These are phyloP conservation scores for Aspergillus phoenicis DNA, from an alignment of 2,329 filamentous ascomycete genomes.

Conservation along the genomic window DNA sequence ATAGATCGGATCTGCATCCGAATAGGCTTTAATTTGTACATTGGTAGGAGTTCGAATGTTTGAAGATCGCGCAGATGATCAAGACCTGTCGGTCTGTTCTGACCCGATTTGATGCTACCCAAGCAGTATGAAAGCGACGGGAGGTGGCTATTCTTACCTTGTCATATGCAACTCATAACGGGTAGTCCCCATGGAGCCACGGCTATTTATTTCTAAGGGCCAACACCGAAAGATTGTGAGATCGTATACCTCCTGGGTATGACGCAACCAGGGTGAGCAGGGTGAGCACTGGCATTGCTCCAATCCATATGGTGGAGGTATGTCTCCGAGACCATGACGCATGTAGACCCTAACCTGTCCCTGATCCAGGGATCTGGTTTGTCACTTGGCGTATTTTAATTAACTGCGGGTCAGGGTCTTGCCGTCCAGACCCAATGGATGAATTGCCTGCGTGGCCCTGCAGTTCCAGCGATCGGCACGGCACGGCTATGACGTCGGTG, in stretches of 20 bases:
- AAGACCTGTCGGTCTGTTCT: no score
- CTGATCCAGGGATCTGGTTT: background rate
- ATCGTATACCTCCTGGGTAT: background rate
- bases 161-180: no score
- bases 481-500: background rate
- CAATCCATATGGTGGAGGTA: background rate
- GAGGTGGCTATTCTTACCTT: no score
- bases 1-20: no score
- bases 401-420: background rate
- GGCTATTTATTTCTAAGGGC: no score
- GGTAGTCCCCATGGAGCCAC: no score
- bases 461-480: background rate
- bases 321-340: background rate
- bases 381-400: background rate
- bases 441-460: background rate
- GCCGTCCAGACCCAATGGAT: background rate
- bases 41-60: no score
- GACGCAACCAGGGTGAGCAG: background rate
- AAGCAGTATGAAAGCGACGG: no score
- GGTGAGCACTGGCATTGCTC: background rate
- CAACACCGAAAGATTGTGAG: no score
- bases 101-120: no score
- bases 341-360: background rate
- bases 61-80: no score
- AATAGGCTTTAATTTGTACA: no score